Base-by-base conservation (phyloP, 164 flowering plant species). In the Magnolia kwangsiensis region DNA sequence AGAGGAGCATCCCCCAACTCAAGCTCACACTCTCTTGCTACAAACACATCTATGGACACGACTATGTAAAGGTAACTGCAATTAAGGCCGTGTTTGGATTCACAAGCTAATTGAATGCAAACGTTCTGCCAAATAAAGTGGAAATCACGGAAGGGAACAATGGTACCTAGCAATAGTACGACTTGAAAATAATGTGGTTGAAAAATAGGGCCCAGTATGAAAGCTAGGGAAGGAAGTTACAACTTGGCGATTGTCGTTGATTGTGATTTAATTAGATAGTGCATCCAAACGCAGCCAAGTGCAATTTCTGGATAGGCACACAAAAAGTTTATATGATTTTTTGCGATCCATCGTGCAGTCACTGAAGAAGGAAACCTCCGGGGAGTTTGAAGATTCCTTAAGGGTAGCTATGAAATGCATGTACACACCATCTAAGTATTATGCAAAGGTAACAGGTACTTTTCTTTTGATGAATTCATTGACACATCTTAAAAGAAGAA, bases 1-100 rank as follows among this genome's bases (percentile, higher is more conserved):
- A 93, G 80, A 86, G 97, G 68, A 89, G 91, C 87, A 87, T 91
- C 63, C 87, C 87, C 69, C 97, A 93, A 71, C 84, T 90, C 55
- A 88, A 82, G 76, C 82, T 86, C 21, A 87, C 89, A n/a, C 81
- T 91, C 73, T 81, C 85, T 63, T 61, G 83, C 81, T 92, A 92
- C 72, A 87, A 87, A 67, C 90, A 83, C 67, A 92, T 92, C 45
- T 92, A 88, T 80, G 97, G 95, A 64, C 89, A 91, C 83, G 84
- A 77, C 70, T 91, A 87, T 76, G 82, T 85, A 4, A 85, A 86
- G 90, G 93, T 88, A 81, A 61, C 16, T 64, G 18, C n/a, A 24
- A 18, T 3, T 31, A 4, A 1, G 16, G 13, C 18, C 13, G 10
- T 55, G 61, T 55, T 55, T 55, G 61, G 61, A 55, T 10, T 0